These are phyloP conservation scores for Fennellomyces sp. DNA, from an alignment of 371 early-diverging fungal genomes.

Conservation along the genomic window DNA sequence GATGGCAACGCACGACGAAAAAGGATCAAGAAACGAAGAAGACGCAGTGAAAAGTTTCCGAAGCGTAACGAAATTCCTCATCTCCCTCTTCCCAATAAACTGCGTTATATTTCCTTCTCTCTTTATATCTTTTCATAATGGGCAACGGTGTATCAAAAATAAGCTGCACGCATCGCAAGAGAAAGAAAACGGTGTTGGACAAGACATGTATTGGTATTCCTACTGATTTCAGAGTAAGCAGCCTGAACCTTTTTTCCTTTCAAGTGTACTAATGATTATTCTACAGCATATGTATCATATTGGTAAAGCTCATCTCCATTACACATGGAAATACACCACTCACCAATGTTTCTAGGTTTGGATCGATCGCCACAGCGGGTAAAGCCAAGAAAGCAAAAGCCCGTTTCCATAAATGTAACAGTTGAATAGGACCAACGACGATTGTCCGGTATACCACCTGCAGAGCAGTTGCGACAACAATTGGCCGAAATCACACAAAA, in stretches of 20 bases:
- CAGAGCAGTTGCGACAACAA: conserved; percentile 10
- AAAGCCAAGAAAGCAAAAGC: neutral
- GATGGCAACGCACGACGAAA: neutral
- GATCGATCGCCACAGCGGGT: neutral
- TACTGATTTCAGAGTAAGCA: conserved; percentile 36
- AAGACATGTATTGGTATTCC: conserved; percentile 33
- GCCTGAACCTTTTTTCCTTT: neutral
- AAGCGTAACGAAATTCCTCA: neutral
- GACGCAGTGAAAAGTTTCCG: conserved; percentile 11
- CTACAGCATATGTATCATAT: conserved; percentile 37
- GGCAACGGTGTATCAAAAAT: conserved; percentile 36
- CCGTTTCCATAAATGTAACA: neutral
- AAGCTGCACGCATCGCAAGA: conserved; percentile 21
- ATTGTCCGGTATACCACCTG: conserved; percentile 3
- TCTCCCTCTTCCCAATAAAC: neutral
- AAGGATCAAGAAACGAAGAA: neutral
- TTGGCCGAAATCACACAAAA: conserved; percentile 14
- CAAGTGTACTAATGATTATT: too few species aligned
- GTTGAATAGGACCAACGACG: conserved; percentile 4
- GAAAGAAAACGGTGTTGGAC: conserved; percentile 17
- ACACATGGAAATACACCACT: too few species aligned
- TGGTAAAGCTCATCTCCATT: too few species aligned
- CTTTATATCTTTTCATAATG: conserved; percentile 16
- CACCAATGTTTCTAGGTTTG: too few species aligned
- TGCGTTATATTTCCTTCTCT: neutral